These are phyloP conservation scores for Allium cepa DNA, from an alignment of 106 monocot genomes.

Conservation along the genomic window DNA sequence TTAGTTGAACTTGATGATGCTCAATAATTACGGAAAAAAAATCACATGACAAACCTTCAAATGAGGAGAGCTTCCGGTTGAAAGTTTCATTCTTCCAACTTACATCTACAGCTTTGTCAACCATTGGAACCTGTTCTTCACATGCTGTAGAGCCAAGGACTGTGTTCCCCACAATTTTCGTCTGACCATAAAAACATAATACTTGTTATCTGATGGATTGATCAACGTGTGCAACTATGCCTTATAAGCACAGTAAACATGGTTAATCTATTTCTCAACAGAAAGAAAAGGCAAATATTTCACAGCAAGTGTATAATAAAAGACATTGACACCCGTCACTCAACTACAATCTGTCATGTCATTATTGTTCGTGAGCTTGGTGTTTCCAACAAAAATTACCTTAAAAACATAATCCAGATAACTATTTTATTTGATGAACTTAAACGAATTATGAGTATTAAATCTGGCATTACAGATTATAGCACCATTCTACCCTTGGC, in stretches of 20 bases:
- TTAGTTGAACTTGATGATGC: not conserved
- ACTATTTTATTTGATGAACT: no score
- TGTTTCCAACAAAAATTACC: no score
- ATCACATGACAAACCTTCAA: conserved; percentile 32
- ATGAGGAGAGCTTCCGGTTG: conserved; percentile 6
- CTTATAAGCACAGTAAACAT: not conserved
- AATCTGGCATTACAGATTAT: no score
- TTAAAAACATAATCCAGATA: no score
- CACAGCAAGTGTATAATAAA: not conserved
- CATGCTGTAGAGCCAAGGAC: conserved; percentile 11
- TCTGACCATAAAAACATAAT: conserved; percentile 12
- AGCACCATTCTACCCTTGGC: no score
- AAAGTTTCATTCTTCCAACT: conserved; percentile 38
- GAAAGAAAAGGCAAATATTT: not conserved
- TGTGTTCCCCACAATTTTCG: conserved; percentile 21
- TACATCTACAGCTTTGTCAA: conserved; percentile 60
- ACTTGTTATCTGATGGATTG: not conserved
- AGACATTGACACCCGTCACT: not conserved
- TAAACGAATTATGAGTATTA: no score
- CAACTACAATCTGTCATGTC: no score
- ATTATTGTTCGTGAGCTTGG: no score
- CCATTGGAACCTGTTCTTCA: conserved; percentile 39
- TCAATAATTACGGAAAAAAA: no score
- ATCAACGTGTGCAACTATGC: not conserved
- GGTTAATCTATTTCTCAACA: not conserved